A percentile compares a stretch with the other conserved stretches of the same genome.
These are phyloP conservation scores for Mortierella alpina DNA, from an alignment of 192 early-diverging fungal genomes.

Conservation along the genomic window DNA sequence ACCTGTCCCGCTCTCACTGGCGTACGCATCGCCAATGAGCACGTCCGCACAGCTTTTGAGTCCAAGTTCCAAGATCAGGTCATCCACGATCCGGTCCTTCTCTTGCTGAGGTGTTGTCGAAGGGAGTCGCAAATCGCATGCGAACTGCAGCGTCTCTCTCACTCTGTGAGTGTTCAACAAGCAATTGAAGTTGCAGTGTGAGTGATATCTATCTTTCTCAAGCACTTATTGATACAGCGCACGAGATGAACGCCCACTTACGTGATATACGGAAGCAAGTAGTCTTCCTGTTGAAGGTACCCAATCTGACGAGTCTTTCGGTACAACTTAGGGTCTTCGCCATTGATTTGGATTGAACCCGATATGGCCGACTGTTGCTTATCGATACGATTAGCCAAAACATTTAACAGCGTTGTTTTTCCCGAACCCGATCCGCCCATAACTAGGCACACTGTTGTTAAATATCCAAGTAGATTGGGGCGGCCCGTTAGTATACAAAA, in stretches of 20 bases:
- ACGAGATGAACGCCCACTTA: background rate
- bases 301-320: constrained; percentile 3
- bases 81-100: constrained; percentile 55
- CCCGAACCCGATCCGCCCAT: constrained; percentile 18
- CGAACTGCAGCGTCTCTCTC: constrained; percentile 76
- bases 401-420: constrained; percentile 17
- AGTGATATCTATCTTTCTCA: background rate
- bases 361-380: background rate
- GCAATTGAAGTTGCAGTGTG: no score
- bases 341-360: constrained; percentile 2
- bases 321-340: background rate
- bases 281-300: constrained; percentile 22
- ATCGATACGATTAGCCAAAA: constrained; percentile 5
- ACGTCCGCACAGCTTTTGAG: constrained; percentile 69
- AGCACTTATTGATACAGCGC: background rate
- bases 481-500: no score
- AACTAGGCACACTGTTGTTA: constrained; percentile 4
- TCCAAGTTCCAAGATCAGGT: constrained; percentile 64
- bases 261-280: constrained; percentile 8
- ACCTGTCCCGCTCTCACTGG: no score
- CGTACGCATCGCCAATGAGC: no score
- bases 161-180: background rate
- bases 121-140: constrained; percentile 56
- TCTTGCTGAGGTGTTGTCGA: constrained; percentile 32
- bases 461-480: background rate